Evolutionary conservation across 2,329 filamentous ascomycete species (phyloP), one percentile per base, ranked within the genome.

Genomic region (Phaeosphaeria sp.): DNA sequence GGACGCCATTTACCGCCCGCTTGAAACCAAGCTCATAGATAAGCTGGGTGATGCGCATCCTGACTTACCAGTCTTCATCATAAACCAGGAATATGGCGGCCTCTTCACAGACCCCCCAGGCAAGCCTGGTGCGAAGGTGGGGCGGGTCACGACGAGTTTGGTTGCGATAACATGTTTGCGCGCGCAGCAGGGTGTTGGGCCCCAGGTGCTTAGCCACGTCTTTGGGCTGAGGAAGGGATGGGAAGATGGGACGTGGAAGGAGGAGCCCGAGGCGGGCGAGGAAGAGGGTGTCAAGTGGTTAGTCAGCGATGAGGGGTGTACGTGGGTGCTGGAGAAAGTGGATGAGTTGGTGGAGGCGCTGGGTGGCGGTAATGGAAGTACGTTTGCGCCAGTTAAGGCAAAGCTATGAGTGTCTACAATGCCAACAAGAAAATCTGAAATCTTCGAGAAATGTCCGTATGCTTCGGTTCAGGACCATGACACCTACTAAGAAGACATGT

Each of bases 141-240:
- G 92, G 0, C 79, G 92, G 0, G 84, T 91, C 0, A 78, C 92
- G 60, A 95, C 91, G 0, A 90, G 86, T 53, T 76, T 95, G 13
- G 83, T 93, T 4, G 92, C 90, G 0, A 84, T 96, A 27, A 83
- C 90, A 5, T 93, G 90, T 68, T 74, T 96, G 73, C 80, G 92
- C 3, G 85, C 91, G 46, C 92, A 95, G 81, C 90, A 89, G 10
- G 92, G 92, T 0, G 92, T 95, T 0, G 92, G 88, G 0, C 92
- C 91, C 1, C 92, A 95, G 81, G 90, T 96, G 13, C 78, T 90
- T 18, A 92, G 89, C 64, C 92, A 96, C 77, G 83, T 95, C 0
- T 94, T 93, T 78, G 92, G 92, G 0, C 72, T 96, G 77, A 79
- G 90, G 57, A 95, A 95, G 80, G 90, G 87, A 0, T 82, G 90